A percentile compares a stretch with the other conserved stretches of the same genome.
phyloP scores from a whole-genome alignment of 2,329 filamentous ascomycete genomes.

The Xylariomycetidae sp. region DNA sequence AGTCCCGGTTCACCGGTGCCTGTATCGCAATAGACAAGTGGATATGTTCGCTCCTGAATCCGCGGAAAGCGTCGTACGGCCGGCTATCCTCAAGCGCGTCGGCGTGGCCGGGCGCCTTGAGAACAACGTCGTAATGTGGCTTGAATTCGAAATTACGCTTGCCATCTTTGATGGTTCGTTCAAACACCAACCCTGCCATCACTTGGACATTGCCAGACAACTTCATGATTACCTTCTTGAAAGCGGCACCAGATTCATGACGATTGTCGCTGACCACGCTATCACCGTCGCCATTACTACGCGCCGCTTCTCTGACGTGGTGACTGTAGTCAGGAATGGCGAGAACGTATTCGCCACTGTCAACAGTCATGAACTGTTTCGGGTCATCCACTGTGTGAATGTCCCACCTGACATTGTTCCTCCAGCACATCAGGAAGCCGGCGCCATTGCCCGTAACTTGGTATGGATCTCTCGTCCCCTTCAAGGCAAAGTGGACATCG shows the following conservation, averaged over 20 bases:
- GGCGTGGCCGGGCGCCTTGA: conserved; percentile 74
- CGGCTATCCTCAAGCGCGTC: conserved; percentile 47
- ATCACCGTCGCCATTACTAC: conserved; percentile 46
- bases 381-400: conserved; percentile 83
- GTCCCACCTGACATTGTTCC: conserved; percentile 84
- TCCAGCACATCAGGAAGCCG: conserved; percentile 98
- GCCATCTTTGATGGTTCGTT: conserved; percentile 68
- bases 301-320: conserved; percentile 64
- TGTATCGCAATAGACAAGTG: conserved; percentile 89
- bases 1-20: conserved; percentile 81
- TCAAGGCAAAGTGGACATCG: conserved; percentile 87
- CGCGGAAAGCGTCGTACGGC: conserved; percentile 86
- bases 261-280: conserved; percentile 58
- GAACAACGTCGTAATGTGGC: conserved; percentile 84
- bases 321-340: conserved; percentile 91
- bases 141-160: conserved; percentile 80
- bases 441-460: conserved; percentile 86
- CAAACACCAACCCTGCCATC: conserved; percentile 87
- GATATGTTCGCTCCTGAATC: conserved; percentile 95
- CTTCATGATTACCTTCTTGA: conserved; percentile 99
- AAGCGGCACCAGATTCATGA: conserved; percentile 68
- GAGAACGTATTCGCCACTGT: conserved; percentile 90
- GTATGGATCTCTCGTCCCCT: conserved; percentile 89
- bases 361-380: conserved; percentile 88
- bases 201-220: conserved; percentile 93